Base-by-base conservation (phyloP, 352 stramenopile genomes). In the Plasmopara halstedii region DNA sequence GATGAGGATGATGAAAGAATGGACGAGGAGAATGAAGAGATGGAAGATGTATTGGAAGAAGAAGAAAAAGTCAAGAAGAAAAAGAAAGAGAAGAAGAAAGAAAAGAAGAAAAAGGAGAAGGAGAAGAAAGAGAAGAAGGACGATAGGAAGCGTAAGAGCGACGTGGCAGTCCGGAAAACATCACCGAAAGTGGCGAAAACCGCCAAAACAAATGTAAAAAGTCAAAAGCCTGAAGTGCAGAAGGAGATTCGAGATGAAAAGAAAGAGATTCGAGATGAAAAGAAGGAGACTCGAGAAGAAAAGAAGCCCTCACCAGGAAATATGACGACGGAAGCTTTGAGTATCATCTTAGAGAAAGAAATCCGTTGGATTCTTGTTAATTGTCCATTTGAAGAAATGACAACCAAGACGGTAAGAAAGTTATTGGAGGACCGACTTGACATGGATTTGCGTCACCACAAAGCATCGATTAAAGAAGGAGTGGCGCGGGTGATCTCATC, bases 381-480 rank as follows among this genome's bases (percentile, higher is more conserved):
- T 36, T 85, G 70, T 38, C 66, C 74, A 26, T 85, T 89, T 42
- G 78, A 92, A 21, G 75, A 88, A 41, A 85, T 92, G 67, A 92
- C 81, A 3, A 92, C 81, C 5, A 85, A 85, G 46, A 92, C 65
- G 7, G 69, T 92, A 37, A 62, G 81, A 25, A 86, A 88, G 43
- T 32, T 85, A 48, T 60, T 92, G 0, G 73, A 89, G 39, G 61
- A 84, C 35, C 73, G 75, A 6, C 57, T 92, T 2, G 55, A 74
- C 0, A 79, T 86, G 53, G 75, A 90, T 36, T 54, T 92, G 37
- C 75, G 71, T 29, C 62, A 83, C 40, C 74, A 90, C 46, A 88
- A 88, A 46, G 59, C 70, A 6, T 69, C 65, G 8, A 92, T 92
- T 31, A 86, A 86, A 50, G 68, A 80, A 35, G 76, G 78, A 13